phyloP scores from a whole-genome alignment of 192 early-diverging fungal genomes.

The Coemansia sp. region DNA sequence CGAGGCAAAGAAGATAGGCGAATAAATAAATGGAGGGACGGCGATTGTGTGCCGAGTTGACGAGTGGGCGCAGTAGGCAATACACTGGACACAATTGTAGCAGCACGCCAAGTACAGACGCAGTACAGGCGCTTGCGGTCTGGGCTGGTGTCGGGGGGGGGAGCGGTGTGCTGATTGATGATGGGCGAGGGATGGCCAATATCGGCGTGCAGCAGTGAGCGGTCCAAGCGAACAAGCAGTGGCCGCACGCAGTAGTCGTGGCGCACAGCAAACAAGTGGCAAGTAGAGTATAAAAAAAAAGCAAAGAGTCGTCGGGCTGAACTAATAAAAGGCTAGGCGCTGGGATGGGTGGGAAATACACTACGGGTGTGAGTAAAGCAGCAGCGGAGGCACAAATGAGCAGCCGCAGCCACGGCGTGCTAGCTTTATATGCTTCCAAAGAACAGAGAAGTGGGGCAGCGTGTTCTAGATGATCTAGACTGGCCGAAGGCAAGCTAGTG shows the following conservation, averaged over 20 bases:
- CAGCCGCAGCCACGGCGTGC: background rate
- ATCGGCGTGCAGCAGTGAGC: background rate
- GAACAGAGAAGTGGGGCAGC: background rate
- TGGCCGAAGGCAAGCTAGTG: background rate
- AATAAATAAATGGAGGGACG: background rate
- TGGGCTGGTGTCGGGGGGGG: background rate
- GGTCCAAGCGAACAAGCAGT: background rate
- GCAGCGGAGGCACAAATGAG: background rate
- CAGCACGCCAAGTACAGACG: background rate
- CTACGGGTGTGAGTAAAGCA: background rate
- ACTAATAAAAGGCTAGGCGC: background rate
- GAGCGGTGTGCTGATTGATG: background rate
- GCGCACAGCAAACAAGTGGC: constrained; percentile 1
- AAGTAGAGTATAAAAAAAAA: background rate
- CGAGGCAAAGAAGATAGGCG: background rate
- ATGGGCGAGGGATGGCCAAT: background rate
- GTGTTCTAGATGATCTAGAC: background rate
- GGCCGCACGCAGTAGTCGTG: constrained; percentile 2
- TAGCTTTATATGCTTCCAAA: background rate
- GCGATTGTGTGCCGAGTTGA: constrained; percentile 6
- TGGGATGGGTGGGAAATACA: background rate
- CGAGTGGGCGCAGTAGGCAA: constrained; percentile 1
- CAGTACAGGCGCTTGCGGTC: constrained; percentile 6
- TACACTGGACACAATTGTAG: background rate
- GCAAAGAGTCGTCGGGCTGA: background rate